Conservation (phyloP, 148 eudicot species). For the Nepenthes mirabilis region DNA sequence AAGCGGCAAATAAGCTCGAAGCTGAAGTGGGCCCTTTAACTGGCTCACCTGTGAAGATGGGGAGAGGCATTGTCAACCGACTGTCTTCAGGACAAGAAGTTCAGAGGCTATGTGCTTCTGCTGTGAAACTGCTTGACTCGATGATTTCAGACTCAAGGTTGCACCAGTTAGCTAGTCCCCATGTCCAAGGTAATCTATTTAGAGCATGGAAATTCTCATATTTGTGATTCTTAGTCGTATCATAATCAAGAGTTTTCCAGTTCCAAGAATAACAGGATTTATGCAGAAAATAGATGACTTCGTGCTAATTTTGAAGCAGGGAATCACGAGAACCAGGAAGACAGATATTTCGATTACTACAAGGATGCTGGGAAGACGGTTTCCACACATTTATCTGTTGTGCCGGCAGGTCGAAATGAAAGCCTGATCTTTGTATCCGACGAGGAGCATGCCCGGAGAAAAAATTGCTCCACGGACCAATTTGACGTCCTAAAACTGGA, state of each 20-base stretch:
- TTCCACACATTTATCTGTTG: constrained; percentile 6
- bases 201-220: too few relatives aligned
- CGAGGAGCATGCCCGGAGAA: neutral
- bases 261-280: constrained; percentile 12
- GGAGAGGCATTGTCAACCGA: constrained; percentile 83
- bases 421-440: constrained; percentile 15
- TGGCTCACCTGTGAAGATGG: constrained; percentile 60
- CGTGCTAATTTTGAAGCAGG: constrained; percentile 79
- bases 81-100: constrained; percentile 63
- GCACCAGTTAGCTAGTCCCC: constrained; percentile 3
- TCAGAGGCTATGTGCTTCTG: constrained; percentile 60
- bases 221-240: too few relatives aligned
- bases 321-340: constrained; percentile 28
- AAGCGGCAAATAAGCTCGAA: constrained; percentile 59
- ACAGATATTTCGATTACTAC: constrained; percentile 14
- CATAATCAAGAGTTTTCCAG: constrained; percentile 31
- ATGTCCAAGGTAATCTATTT: constrained; percentile 23
- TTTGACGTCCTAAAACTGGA: constrained; percentile 16
- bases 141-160: constrained; percentile 12
- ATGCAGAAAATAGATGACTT: constrained; percentile 13
- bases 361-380: constrained; percentile 12
- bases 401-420: constrained; percentile 8
- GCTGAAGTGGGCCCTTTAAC: constrained; percentile 71
- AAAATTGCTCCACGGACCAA: constrained; percentile 9
- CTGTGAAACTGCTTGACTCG: constrained; percentile 42